Conservation (phyloP, 441 rosid species). For the Macaranga tanarius region DNA sequence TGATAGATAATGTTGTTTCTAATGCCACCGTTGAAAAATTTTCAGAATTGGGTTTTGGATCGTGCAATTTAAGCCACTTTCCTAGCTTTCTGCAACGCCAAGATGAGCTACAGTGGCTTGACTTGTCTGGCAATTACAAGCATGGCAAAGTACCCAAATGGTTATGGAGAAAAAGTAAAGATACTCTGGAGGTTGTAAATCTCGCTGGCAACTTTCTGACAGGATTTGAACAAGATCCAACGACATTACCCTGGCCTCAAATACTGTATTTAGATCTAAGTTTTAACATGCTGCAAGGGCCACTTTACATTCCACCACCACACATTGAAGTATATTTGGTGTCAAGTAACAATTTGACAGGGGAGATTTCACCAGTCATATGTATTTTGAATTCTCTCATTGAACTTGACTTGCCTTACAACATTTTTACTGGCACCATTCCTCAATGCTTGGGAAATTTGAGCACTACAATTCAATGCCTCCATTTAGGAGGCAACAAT, state of each 20-base stretch:
- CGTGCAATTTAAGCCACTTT: constrained; percentile 24
- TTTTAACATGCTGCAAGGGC: not conserved
- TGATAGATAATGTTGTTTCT: not conserved
- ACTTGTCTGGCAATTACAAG: constrained; percentile 15
- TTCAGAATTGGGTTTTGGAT: not conserved
- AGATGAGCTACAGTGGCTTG: constrained; percentile 7
- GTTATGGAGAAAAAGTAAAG: not conserved
- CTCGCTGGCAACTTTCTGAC: constrained; percentile 9
- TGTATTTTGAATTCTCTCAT: too few species aligned
- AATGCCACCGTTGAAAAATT: constrained; percentile 8
- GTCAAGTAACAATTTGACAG: not conserved
- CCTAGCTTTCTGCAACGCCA: constrained; percentile 23
- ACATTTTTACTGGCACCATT: too few species aligned
- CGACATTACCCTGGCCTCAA: not conserved
- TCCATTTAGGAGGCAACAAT: not conserved
- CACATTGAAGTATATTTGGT: constrained; percentile 7
- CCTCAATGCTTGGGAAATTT: too few species aligned
- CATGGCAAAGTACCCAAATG: constrained; percentile 23
- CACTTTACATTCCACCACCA: constrained; percentile 12
- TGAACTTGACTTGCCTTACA: too few species aligned
- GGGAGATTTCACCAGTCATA: constrained; percentile 13
- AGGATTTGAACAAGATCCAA: constrained; percentile 13
- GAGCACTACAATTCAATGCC: too few species aligned
- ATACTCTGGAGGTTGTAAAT: constrained; percentile 5
- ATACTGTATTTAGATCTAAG: constrained; percentile 9